These are phyloP conservation scores for Echeveria elegans DNA, from an alignment of 164 flowering plant genomes.

Conservation along the genomic window DNA sequence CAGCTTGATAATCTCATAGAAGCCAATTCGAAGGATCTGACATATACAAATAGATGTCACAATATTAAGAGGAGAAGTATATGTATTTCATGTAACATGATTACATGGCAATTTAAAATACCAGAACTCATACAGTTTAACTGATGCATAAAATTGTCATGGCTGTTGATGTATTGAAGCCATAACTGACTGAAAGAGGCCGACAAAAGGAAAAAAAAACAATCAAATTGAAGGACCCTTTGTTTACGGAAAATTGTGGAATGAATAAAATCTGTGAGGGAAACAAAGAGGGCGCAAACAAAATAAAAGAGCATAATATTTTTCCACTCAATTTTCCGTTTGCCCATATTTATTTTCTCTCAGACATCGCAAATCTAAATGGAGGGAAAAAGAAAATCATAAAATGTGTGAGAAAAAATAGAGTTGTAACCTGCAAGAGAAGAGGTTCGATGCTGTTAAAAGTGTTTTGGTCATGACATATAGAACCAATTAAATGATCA, in stretches of 20 bases:
- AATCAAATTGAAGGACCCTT: too few relatives aligned
- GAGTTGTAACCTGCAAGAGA: constrained; percentile 57
- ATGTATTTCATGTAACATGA: background rate
- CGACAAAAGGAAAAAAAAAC: too few relatives aligned
- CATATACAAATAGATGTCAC: constrained; percentile 11
- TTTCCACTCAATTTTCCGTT: too few relatives aligned
- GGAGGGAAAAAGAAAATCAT: background rate
- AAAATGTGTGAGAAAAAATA: background rate
- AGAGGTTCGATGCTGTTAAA: constrained; percentile 82
- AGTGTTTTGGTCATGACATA: constrained; percentile 48
- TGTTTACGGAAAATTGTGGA: too few relatives aligned
- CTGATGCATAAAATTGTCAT: too few relatives aligned
- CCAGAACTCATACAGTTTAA: background rate
- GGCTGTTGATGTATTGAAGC: too few relatives aligned
- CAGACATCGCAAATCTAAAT: background rate
- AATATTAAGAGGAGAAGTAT: background rate
- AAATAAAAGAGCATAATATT: too few relatives aligned
- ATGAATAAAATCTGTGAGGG: too few relatives aligned
- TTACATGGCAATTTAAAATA: background rate
- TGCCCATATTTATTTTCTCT: too few relatives aligned
- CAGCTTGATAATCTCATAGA: constrained; percentile 84
- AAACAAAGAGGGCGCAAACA: too few relatives aligned
- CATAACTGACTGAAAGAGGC: too few relatives aligned
- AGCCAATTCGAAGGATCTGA: constrained; percentile 88
- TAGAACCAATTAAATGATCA: constrained; percentile 62